Conservation (phyloP, 306 rosid species). For the Pterocarpus macrocarpus region DNA sequence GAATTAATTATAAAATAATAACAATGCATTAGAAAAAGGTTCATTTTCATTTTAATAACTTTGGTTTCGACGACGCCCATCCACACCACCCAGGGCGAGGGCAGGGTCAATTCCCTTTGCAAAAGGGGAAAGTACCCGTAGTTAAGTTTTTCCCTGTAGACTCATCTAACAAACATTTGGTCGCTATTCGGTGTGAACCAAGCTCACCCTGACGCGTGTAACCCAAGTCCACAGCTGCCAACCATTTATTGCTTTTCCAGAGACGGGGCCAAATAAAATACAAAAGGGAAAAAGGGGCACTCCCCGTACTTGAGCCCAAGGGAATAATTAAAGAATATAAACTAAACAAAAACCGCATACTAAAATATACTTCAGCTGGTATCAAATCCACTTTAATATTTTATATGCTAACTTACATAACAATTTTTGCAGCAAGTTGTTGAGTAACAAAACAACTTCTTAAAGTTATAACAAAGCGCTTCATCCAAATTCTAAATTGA, state of each 20-base stretch:
- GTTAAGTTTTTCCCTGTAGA: background rate
- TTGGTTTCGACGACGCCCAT: background rate
- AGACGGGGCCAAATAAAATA: slow-evolving; percentile 26
- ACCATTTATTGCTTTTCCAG: slow-evolving; percentile 31
- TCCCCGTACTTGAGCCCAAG: background rate
- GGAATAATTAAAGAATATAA: slow-evolving; percentile 13
- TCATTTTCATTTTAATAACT: background rate
- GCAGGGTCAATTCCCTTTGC: background rate
- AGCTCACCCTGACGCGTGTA: slow-evolving; percentile 40
- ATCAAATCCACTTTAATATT: slow-evolving; percentile 12
- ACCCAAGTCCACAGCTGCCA: slow-evolving; percentile 40
- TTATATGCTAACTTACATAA: background rate
- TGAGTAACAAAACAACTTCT: slow-evolving; percentile 9
- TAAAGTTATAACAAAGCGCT: background rate
- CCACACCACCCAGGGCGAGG: background rate
- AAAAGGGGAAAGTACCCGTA: background rate
- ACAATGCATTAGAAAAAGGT: background rate
- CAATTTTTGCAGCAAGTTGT: slow-evolving; percentile 8
- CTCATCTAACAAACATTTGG: slow-evolving; percentile 33
- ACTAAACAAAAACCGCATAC: background rate
- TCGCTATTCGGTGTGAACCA: slow-evolving; percentile 29
- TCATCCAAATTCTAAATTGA: background rate
- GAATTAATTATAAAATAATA: background rate
- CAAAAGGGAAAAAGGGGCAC: background rate
- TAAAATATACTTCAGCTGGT: slow-evolving; percentile 16